Evolutionary conservation across 164 flowering plant genomes (phyloP).

Genomic region (Umbellularia californica): DNA sequence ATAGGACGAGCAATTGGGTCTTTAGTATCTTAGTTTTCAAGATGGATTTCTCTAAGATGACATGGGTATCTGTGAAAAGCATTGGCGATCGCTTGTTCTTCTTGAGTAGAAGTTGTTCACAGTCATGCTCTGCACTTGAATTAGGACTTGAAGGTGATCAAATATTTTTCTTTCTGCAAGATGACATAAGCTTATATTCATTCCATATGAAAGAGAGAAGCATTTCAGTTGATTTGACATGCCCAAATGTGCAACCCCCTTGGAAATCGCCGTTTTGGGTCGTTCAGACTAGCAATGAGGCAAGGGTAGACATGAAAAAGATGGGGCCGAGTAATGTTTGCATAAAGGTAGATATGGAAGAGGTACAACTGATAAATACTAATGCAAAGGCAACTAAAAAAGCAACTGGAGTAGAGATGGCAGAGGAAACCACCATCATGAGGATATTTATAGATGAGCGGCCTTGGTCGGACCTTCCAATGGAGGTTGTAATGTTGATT

Average conservation of each 20-base stretch:
- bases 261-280: neutral
- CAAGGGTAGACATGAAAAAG: neutral
- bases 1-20: neutral
- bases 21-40: neutral
- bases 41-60: neutral
- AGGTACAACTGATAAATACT: too few relatives aligned
- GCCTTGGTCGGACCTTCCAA: neutral
- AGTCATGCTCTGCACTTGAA: neutral
- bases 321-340: neutral
- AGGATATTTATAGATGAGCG: neutral
- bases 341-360: too few relatives aligned
- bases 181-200: neutral
- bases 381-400: too few relatives aligned
- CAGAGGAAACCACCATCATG: neutral
- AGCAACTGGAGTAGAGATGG: neutral
- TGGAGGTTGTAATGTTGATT: neutral
- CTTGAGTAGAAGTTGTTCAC: constrained; percentile 1
- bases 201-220: neutral
- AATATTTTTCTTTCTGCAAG: too few relatives aligned
- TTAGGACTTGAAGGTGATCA: too few relatives aligned
- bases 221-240: neutral
- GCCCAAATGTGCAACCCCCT: neutral
- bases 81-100: constrained; percentile 5
- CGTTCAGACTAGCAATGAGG: neutral
- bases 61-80: constrained; percentile 2